These are phyloP conservation scores for Blastobotrys parvus DNA, from an alignment of 805 yeast genomes.

Conservation along the genomic window DNA sequence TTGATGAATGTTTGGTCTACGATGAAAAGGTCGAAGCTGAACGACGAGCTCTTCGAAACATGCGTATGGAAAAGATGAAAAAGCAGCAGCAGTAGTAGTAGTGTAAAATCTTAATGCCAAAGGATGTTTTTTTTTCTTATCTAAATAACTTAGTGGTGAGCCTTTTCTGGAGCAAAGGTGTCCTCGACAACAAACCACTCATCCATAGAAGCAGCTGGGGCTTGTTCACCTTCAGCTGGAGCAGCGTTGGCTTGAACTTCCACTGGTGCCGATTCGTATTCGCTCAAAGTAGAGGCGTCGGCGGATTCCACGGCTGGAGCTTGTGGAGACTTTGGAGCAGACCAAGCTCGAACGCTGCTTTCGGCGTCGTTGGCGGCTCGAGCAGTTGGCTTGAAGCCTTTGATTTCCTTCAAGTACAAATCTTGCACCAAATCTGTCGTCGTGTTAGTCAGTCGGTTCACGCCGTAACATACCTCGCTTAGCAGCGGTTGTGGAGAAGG, in stretches of 20 bases:
- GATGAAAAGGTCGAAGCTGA: conserved; percentile 51
- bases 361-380: conserved; percentile 66
- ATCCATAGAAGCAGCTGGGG: conserved; percentile 20
- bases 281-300: conserved; percentile 42
- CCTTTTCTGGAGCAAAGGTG: conserved; percentile 22
- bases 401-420: conserved; percentile 78
- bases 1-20: conserved; percentile 84
- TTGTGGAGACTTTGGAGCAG: conserved; percentile 69
- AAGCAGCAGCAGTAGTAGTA: background rate
- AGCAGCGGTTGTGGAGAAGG: conserved; percentile 12
- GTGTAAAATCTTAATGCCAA: background rate
- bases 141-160: conserved; percentile 22
- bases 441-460: background rate
- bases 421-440: conserved; percentile 58
- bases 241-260: conserved; percentile 24
- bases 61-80: conserved; percentile 23
- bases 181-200: conserved; percentile 40
- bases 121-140: background rate
- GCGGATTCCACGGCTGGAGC: conserved; percentile 80
- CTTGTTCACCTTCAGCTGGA: conserved; percentile 10
- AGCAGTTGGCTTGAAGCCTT: conserved; percentile 79
- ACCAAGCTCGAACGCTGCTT: conserved; percentile 75
- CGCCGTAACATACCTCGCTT: conserved; percentile 6
- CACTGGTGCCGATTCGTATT: conserved; percentile 38
- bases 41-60: conserved; percentile 24